Evolutionary conservation across 352 stramenopile genomes (phyloP).

Genomic region (Blastocystis sp.): DNA sequence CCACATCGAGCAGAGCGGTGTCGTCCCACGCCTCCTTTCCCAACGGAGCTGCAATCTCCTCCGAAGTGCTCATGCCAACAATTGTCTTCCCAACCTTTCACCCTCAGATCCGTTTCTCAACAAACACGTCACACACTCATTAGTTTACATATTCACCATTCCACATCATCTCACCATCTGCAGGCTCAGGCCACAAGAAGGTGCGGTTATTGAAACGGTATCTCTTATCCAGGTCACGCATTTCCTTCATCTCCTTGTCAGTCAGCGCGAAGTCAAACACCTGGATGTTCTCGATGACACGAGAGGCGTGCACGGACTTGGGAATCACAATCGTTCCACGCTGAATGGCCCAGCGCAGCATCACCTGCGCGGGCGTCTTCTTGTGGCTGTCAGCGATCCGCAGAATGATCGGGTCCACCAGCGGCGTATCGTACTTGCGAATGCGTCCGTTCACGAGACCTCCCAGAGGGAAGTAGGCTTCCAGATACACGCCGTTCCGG

Average conservation of each 20-base stretch:
- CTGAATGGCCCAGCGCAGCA: slow-evolving; percentile 66
- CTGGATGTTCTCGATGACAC: slow-evolving; percentile 66
- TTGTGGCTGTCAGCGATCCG: slow-evolving; percentile 59
- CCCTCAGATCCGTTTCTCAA: neutral
- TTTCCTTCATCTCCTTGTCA: slow-evolving; percentile 64
- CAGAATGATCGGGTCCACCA: slow-evolving; percentile 61
- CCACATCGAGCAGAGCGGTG: slow-evolving; percentile 11
- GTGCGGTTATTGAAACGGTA: neutral
- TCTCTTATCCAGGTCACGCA: slow-evolving; percentile 66
- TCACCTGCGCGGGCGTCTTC: slow-evolving; percentile 65
- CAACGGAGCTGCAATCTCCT: slow-evolving; percentile 37
- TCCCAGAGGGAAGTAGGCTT: slow-evolving; percentile 66
- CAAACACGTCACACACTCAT: neutral
- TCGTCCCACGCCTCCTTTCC: slow-evolving; percentile 24
- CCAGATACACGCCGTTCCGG: slow-evolving; percentile 63
- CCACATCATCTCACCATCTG: slow-evolving; percentile 44
- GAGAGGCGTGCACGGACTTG: slow-evolving; percentile 61
- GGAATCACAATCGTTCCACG: slow-evolving; percentile 64
- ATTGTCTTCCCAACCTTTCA: neutral
- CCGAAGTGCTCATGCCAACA: neutral
- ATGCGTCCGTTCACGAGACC: slow-evolving; percentile 59
- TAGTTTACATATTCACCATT: slow-evolving; percentile 47
- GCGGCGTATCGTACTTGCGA: neutral
- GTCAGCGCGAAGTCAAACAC: slow-evolving; percentile 66
- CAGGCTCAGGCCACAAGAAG: slow-evolving; percentile 18